Evolutionary conservation across 768 basidiomycete species (phyloP), one percentile per base, ranked within the genome.

Genomic region (Mycena polygramma): DNA sequence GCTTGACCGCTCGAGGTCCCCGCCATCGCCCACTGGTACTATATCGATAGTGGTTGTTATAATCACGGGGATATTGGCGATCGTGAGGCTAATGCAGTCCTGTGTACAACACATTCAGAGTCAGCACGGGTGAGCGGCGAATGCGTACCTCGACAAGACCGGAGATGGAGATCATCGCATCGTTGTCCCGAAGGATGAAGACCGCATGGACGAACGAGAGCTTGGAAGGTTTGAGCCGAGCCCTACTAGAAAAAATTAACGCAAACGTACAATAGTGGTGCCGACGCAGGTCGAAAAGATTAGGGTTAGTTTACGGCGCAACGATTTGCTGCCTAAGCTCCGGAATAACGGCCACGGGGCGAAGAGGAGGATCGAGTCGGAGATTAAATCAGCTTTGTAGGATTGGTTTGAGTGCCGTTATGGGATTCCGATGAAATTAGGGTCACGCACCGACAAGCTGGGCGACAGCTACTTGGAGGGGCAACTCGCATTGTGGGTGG

Each of bases 241-340:
- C 4, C 19, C n/a, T 39, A 39, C 39, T 13, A 39, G 39, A 39
- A 7, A 39, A 13, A 39, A 7, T 39, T 13, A 39, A 13, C 7
- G 39, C 39, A 39, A 51, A 36, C 78, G 74, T 59, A 82, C 82
- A 43, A 84, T 72, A 7, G 84, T 88, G 7, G 86, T 88, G 58
- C 84, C 76, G 66, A 88, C 83, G 59, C 87, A 87, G 14, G 89
- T 83, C 15, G 88, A 88, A 75, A 90, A 89, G 58, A 88, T 86
- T 61, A 87, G 75, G 67, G 85, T 80, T 46, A 87, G 78, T 19
- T 82, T 82, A 1, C 79, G 76, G 8, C 85, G 82, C 1, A 88
- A 74, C 26, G 73, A 73, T 22, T 74, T 77, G 60, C 85, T 82
- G n/a, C 77, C 79, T 37, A 89, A 79, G 24, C 81, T 77, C 69